Evolutionary conservation across 371 early-diverging fungal species (phyloP), one percentile per base, ranked within the genome.

Genomic region (Dichotomocladium elegans): DNA sequence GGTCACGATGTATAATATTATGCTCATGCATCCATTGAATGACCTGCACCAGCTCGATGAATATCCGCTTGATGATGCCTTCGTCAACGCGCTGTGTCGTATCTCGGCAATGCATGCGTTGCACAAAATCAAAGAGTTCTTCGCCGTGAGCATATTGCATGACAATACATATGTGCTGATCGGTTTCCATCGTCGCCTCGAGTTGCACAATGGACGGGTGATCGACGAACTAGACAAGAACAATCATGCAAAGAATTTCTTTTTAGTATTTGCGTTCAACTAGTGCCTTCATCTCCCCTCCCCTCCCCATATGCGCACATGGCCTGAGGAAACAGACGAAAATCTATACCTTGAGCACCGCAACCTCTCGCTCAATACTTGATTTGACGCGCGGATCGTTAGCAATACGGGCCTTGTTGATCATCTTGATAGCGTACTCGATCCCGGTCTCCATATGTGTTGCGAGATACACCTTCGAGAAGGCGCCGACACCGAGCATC

Each of bases 1-100:
- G 56, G 58, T 91, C 91, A 33, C 89, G 66, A 66, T 91, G 91
- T 15, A 86, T 83, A 55, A 89, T 81, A 42, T 84, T 77, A 47
- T 79, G 75, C 17, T 76, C 78, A 62, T 91, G 91, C 68, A 87
- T 62, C 68, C 82, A 88, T 29, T 73, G 58, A 6, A 89, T 80
- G 25, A 84, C 89, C 17, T 71, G 52, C 4, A 83, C 58, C n/a
- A 88, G 53, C 56, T 87, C 81, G 33, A 71, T 44, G 49, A 79
- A 81, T 9, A 79, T 47, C 11, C 33, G 41, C 24, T 60, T 60
- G 15, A 72, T 58, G n/a, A 64, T 30, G 2, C n/a, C 19, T 49
- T 77, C 73, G 45, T 77, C 57, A 15, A 72, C 47, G 29, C 52
- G 44, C 14, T 60, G 46, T 42, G 41, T 33, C 27, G 51, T 42